These are phyloP conservation scores for Mycena galopus DNA, from an alignment of 768 basidiomycete species.

Conservation along the genomic window DNA sequence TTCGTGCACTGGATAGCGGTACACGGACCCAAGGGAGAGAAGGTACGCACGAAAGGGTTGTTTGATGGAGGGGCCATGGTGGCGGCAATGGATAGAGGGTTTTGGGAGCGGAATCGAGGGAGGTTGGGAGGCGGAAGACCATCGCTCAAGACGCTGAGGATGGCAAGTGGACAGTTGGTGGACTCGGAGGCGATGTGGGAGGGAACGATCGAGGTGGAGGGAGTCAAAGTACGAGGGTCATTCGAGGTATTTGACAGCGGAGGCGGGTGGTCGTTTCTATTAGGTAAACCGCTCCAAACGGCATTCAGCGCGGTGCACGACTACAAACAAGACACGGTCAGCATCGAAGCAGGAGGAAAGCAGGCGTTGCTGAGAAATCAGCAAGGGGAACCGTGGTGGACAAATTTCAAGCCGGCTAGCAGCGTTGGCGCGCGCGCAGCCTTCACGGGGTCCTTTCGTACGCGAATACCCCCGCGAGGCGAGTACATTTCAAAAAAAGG, in stretches of 20 bases:
- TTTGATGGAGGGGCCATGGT: constrained; percentile 50
- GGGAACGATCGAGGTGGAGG: constrained; percentile 34
- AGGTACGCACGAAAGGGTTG: too few relatives aligned
- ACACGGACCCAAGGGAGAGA: constrained; percentile 28
- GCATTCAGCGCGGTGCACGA: constrained; percentile 30
- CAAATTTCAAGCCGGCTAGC: neutral
- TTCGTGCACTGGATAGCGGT: constrained; percentile 41
- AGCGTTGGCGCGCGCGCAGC: neutral
- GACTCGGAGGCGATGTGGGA: neutral
- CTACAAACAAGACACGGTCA: neutral
- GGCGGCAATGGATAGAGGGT: constrained; percentile 38
- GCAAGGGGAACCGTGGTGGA: neutral
- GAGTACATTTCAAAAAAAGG: too few relatives aligned
- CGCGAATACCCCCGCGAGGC: constrained; percentile 1
- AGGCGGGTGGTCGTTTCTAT: constrained; percentile 33
- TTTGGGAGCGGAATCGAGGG: constrained; percentile 31
- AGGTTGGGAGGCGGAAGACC: constrained; percentile 24
- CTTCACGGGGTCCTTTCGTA: neutral
- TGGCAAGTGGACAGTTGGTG: constrained; percentile 40
- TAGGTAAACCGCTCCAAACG: too few relatives aligned
- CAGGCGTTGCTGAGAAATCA: neutral
- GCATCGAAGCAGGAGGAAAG: neutral
- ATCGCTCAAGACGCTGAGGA: constrained; percentile 38
- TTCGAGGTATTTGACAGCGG: constrained; percentile 44
- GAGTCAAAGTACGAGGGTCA: neutral